Conservation (phyloP, 768 basidiomycete species). For the Sporobolomyces pararoseus region DNA sequence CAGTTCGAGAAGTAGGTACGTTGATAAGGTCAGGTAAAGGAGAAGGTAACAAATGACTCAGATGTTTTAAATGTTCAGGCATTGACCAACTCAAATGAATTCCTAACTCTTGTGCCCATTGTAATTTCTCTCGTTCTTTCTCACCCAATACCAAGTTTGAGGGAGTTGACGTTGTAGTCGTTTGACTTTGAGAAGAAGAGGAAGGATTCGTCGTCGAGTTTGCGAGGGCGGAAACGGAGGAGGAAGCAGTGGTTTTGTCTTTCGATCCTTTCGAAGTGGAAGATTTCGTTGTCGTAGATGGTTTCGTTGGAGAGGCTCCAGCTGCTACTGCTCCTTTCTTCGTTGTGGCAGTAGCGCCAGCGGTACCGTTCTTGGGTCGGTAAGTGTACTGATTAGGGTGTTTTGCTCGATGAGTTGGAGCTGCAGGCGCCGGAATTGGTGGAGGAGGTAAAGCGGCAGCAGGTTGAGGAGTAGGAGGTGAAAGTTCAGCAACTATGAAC, state of each 20-base stretch:
- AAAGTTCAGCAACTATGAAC: too few species aligned
- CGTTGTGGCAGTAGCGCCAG: neutral
- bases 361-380: slow-evolving; percentile 47
- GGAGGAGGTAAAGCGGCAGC: neutral
- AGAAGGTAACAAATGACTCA: slow-evolving; percentile 75
- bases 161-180: too few species aligned
- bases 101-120: slow-evolving; percentile 6
- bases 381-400: slow-evolving; percentile 57
- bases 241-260: slow-evolving; percentile 48
- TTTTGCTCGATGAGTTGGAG: slow-evolving; percentile 49
- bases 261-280: slow-evolving; percentile 60
- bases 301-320: slow-evolving; percentile 33
- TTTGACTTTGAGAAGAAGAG: neutral
- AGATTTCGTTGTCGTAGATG: slow-evolving; percentile 58
- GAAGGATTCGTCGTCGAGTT: neutral
- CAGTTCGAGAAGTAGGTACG: slow-evolving; percentile 52
- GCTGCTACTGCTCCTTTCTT: too few species aligned
- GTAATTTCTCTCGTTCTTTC: slow-evolving; percentile 1
- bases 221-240: neutral
- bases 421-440: neutral
- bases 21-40: slow-evolving; percentile 69
- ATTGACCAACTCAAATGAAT: slow-evolving; percentile 62
- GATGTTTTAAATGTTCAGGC: slow-evolving; percentile 86
- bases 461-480: too few species aligned
- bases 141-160: slow-evolving; percentile 24